Conservation (phyloP, 1,139 yeast species). For the Petasospora rhodanensis region DNA sequence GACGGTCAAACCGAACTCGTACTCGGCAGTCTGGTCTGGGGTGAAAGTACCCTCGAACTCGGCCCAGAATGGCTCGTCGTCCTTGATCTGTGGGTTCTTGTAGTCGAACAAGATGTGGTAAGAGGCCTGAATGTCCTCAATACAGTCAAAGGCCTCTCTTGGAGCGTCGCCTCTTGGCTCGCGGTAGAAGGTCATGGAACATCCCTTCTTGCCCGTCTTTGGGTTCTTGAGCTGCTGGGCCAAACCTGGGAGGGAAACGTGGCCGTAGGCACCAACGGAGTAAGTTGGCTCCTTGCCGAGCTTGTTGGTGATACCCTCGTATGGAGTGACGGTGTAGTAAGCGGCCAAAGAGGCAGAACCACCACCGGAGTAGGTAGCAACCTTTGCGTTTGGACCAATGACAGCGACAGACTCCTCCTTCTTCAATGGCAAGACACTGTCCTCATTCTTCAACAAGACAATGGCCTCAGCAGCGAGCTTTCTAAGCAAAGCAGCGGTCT, state of each 20-base stretch:
- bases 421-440: constrained; percentile 38
- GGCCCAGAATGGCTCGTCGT: constrained; percentile 32
- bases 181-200: constrained; percentile 40
- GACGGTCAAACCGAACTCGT: constrained; percentile 47
- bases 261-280: constrained; percentile 36
- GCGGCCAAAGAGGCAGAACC: constrained; percentile 49
- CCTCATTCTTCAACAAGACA: constrained; percentile 51
- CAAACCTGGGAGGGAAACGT: constrained; percentile 31
- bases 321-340: constrained; percentile 44
- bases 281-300: constrained; percentile 29
- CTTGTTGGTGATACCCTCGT: constrained; percentile 37
- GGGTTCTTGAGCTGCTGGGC: constrained; percentile 30
- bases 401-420: constrained; percentile 39
- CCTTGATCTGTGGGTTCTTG: constrained; percentile 31
- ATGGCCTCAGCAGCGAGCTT: constrained; percentile 47
- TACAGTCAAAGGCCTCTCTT: constrained; percentile 35
- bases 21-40: constrained; percentile 46
- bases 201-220: no score
- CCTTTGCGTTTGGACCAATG: constrained; percentile 49
- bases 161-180: constrained; percentile 34
- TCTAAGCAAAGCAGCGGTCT: constrained; percentile 42
- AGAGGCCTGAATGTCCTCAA: constrained; percentile 33
- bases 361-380: constrained; percentile 44
- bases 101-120: constrained; percentile 47
- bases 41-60: constrained; percentile 43